Percentiles rank a stretch among this genome's conserved stretches.
Conservation (phyloP, 1,139 yeast species). For the Pichia sp. region DNA sequence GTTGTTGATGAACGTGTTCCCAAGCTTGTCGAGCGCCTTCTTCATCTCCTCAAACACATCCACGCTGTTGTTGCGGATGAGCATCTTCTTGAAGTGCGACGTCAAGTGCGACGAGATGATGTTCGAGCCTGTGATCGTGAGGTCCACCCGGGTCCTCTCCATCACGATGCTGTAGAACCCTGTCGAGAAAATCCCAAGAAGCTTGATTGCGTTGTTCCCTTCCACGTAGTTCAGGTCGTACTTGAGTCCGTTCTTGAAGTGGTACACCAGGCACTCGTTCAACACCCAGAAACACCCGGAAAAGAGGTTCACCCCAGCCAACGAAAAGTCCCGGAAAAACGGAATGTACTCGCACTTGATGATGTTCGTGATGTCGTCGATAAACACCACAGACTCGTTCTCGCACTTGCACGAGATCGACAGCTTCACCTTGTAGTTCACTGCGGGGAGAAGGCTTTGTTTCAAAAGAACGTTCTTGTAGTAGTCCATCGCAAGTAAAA, state of each 20-base stretch:
- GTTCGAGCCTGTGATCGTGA: neutral
- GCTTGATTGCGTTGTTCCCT: constrained; percentile 12
- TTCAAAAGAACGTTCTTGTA: constrained; percentile 12
- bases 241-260: constrained; percentile 15
- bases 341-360: constrained; percentile 11
- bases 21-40: constrained; percentile 9
- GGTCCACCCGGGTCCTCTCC: constrained; percentile 6
- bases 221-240: constrained; percentile 9
- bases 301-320: neutral
- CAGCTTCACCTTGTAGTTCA: constrained; percentile 5
- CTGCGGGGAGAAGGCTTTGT: constrained; percentile 9
- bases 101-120: neutral
- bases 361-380: constrained; percentile 8
- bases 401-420: constrained; percentile 10
- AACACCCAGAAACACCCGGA: constrained; percentile 10
- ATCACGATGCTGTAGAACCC: constrained; percentile 17
- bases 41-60: constrained; percentile 12
- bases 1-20: constrained; percentile 2
- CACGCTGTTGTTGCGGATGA: neutral
- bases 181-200: constrained; percentile 17
- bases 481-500: constrained; percentile 10
- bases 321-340: constrained; percentile 2
- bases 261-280: constrained; percentile 13
- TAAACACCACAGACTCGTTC: constrained; percentile 7
- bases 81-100: neutral